Base-by-base conservation (phyloP, 1,284 basidiomycete genomes). In the Pisolithus thermaeus region DNA sequence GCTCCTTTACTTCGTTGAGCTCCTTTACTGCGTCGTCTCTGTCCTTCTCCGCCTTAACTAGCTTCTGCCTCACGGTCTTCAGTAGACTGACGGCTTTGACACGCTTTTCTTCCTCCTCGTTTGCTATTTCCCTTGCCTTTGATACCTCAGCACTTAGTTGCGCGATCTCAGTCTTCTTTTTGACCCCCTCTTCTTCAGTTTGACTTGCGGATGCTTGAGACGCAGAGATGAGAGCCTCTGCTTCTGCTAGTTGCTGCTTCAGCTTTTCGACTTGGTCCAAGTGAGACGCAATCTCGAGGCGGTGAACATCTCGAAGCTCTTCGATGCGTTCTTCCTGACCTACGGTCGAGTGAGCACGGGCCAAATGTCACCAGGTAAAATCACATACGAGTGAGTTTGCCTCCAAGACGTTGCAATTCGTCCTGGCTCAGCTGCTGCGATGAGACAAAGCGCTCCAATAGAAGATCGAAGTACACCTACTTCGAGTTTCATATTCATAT, bases 41-140 rank as follows among this genome's bases (percentile, higher is more conserved):
- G 30, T 96, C 93, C 72, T 92, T 92, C 69, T 97, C 93, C 3
- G 90, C 83, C 66, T 93, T 96, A 42, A 95, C 89, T 22, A 93
- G 73, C 68, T 96, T 97, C 68, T 91, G 85, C 47, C 94, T 74
- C n/a, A 97, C 90, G 2, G 92, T 88, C 73, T 96, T 96, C 56
- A 97, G 73, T 30, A 96, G 71, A 47, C 83, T 86, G 55, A 97
- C 87, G 0, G 93, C 92, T 64, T 97, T 97, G n/a, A 83, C 80
- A 12, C 94, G 83, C 68, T 97, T 97, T 69, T 97, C 94, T 66
- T 97, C 94, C 64, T 97, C 94, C 57, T 96, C 93, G 65, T 90
- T 95, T 1, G 83, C 84, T 2, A 74, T 56, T 11, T 72, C 73
- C 58, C 83, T 85, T 2, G 79, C 72, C 52, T 80, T 82, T 39